Base-by-base conservation (phyloP, 1,139 yeast species). In the Saccharomyces pastorianus region DNA sequence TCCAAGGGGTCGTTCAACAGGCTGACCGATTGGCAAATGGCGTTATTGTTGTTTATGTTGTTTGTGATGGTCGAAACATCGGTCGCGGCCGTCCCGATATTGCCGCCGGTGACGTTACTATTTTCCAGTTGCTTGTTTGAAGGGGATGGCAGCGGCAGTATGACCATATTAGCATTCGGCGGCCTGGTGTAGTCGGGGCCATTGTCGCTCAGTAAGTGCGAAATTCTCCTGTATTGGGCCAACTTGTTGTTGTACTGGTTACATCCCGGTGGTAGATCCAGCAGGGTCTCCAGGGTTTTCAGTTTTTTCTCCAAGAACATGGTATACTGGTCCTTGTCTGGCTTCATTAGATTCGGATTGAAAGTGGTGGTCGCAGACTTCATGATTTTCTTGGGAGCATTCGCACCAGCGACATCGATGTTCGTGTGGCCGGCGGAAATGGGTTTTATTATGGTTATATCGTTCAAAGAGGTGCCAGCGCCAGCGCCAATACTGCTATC, bases 231-330 rank as follows among this genome's bases (percentile, higher is more conserved):
- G 57, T 77, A 77, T 55, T 76, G 75, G 25, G 59, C 34, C 4
- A 75, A 62, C 56, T 63, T 69, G 50, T 65, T 67, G 55, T 66
- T 65, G 46, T 64, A 65, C 5, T 59, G 55, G 3, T 55, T 50
- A 20, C 64, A 66, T 17, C 62, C 67, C 4, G 69, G 66, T 20
- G 71, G 71, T 44, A 66, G 57, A 41, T 67, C 70, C 49, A 79
- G 61, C 27, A 77, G 53, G 49, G 71, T 73, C 57, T 82, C 84
- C 51, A 82, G 62, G 53, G 73, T 75, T 52, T 72, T 73, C 23
- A 82, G 72, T 60, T 78, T 79, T 53, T 75, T 76, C 60, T 82
- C 85, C 51, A 82, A 61, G 61, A 78, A 73, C n/a, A 71, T 52
- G 0, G 84, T 80, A 59, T 81, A 81, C 34, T 79, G 83, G 58